Evolutionary conservation across 441 rosid genomes (phyloP), one percentile per base, ranked within the genome.

Genomic region (Dalechampia spathulata): DNA sequence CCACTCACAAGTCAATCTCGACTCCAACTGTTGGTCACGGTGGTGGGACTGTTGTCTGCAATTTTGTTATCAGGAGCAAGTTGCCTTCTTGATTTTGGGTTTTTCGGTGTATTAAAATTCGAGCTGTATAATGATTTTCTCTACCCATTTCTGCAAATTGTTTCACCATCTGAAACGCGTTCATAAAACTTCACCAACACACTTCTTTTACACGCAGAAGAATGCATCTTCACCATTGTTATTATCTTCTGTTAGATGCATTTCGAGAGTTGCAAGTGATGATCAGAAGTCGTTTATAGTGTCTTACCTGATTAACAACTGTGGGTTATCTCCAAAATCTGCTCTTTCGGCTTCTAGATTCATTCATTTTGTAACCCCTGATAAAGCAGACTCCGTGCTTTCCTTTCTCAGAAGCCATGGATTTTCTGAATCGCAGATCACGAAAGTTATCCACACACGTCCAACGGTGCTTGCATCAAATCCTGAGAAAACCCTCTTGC

Each of bases 251-350:
- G 2, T 37, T 3, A 66, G 44, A 36, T 23, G 4, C 32, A 34
- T 60, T 7, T 61, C 58, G 22, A 49, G 37, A 19, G 32, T n/a
- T 19, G 49, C 27, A 39, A 56, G 23, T 22, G 13, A 45, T 7
- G n/a, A 56, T 44, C 39, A 53, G 14, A 26, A 30, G 38, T 38
- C 67, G 0, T 69, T 67, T 19, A 23, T 66, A 7, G 62, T 62
- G 14, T 64, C 74, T 19, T 72, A 72, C 60, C 73, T 77, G 49
- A 36, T 61, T 20, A 38, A 66, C 42, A 54, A 62, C 13, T 69
- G 65, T 61, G 73, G 72, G 34, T 65, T 75, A 14, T 55, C 76
- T 4, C 55, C 58, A 6, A 58, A 67, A 48, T 64, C 77, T 6
- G 66, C 79, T 30, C 28, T 70, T 43, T 28, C 52, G 8, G 61